Base-by-base conservation (phyloP, 1,139 yeast genomes). In the Zygosaccharomyces sapae region DNA sequence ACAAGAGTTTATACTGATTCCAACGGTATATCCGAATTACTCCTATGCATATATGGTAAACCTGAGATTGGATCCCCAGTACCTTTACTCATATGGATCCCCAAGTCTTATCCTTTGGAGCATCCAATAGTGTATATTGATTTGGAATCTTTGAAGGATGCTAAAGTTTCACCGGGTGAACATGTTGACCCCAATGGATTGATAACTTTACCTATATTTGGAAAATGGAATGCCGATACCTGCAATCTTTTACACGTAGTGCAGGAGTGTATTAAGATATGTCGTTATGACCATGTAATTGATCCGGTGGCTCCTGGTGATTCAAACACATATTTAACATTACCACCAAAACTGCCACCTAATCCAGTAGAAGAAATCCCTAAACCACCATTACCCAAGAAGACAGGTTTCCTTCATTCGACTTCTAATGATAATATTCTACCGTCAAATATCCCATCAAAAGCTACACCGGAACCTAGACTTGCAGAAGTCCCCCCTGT, bases 1-100 rank as follows among this genome's bases (percentile, higher is more conserved):
- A 89, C 97, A 0, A 77, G 80, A 48, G 84, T 87, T 1, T 81
- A 76, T 61, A 83, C 89, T 0, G 71, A 78, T 43, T 74, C 72
- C 18, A 57, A 71, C 1, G 96, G 97, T 1, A 66, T 65, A 8
- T 71, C 86, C 1, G 71, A 74, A 30, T 70, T 89, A 22, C 69
- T 88, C 44, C 68, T 88, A 12, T 82, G 84, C 51, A 55, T 89
- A 1, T 75, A 74, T 55, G 95, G 96, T 0, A 70, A 75, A 1
- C 56, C 82, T 52, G 57, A 63, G 4, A 58, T 61, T 0, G 54
- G 44, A 1, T 73, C 81, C n/a, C 88, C 90, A 0, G 63, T 86
- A 8, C 83, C 82, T 46, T 67, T 89, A 1, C 80, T 81, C 50
- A 67, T 89, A 3, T 89, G 96, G 95, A 61, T 90, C 1, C 95